Evolutionary conservation across 2,329 filamentous ascomycete genomes (phyloP), one percentile per base, ranked within the genome.

Genomic region (Diaporthe caulivora): DNA sequence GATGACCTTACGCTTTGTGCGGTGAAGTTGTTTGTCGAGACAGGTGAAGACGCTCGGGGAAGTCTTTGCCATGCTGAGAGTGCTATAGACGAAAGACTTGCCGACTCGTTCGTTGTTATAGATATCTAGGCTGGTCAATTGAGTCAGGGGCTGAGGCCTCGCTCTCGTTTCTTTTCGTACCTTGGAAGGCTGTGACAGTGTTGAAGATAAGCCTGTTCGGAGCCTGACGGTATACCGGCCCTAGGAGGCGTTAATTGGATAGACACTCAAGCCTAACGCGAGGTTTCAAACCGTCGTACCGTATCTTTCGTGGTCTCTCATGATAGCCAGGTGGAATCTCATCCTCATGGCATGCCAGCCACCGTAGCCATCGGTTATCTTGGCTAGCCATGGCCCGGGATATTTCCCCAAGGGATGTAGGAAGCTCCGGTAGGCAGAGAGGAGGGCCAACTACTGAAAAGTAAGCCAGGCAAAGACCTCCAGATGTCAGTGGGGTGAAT

Each of bases 331-430:
- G 57, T 60, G 37, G 31, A 60, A 42, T 26, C 37, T n/a, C 57
- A 60, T 60, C 37, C 13, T 2, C 13, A 42, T 18, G 13, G 57
- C 57, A n/a, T 60, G 18, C 15, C 26, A 60, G 8, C 57, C 57
- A 29, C 57, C 57, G 37, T 60, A 60, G 17, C n/a, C 57, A 24
- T 60, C 57, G 10, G 57, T 60, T 1, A 60, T 21, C 37, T 60
- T 60, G 34, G 58, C 58, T 3, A 62, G 24, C 58, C 40, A 62
- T 62, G 58, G 58, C 24, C 58, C 58, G 3, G 58, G 40, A 62
- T 62, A 62, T 8, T 29, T 17, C 24, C 58, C 11, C 24, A 62
- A n/a, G 10, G 40, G 58, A 11, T 62, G 58, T 2, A 62, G 9
- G 24, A 47, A 62, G 17, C 37, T 44, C 11, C 58, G 40, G 6